These are phyloP conservation scores for Arthroderma sp. DNA, from an alignment of 2,329 filamentous ascomycete genomes.

Conservation along the genomic window DNA sequence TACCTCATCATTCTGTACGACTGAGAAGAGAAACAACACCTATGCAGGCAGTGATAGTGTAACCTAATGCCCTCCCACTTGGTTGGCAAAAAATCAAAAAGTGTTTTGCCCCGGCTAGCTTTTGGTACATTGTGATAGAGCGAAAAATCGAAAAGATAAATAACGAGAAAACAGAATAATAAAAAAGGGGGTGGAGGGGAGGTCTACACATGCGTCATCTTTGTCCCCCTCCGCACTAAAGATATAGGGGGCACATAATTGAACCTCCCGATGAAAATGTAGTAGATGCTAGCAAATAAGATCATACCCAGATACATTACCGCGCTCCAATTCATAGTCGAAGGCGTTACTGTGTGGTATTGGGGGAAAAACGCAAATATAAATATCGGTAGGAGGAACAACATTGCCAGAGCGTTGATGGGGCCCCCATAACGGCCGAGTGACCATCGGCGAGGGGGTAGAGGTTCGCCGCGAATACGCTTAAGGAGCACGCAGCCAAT, in stretches of 20 bases:
- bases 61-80: no score
- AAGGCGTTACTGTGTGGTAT: slow-evolving; percentile 17
- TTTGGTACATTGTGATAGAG: no score
- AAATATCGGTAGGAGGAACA: slow-evolving; percentile 28
- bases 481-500: slow-evolving; percentile 35
- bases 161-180: no score
- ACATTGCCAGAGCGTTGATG: slow-evolving; percentile 30
- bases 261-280: slow-evolving; percentile 27
- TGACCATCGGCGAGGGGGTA: slow-evolving; percentile 33
- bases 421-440: slow-evolving; percentile 33
- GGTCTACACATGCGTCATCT: no score
- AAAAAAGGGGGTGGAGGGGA: no score
- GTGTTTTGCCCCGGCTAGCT: no score
- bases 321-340: slow-evolving; percentile 37
- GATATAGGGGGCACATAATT: slow-evolving; percentile 29
- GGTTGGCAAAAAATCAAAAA: no score
- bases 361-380: slow-evolving; percentile 35
- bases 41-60: no score
- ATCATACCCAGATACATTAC: slow-evolving; percentile 34
- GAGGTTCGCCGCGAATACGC: slow-evolving; percentile 26
- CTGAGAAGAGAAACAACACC: no score
- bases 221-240: slow-evolving; percentile 17
- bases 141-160: no score
- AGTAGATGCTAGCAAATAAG: slow-evolving; percentile 31
- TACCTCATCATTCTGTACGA: no score